These are phyloP conservation scores for Trichosporon ovoides DNA, from an alignment of 1,284 basidiomycete genomes.

Conservation along the genomic window DNA sequence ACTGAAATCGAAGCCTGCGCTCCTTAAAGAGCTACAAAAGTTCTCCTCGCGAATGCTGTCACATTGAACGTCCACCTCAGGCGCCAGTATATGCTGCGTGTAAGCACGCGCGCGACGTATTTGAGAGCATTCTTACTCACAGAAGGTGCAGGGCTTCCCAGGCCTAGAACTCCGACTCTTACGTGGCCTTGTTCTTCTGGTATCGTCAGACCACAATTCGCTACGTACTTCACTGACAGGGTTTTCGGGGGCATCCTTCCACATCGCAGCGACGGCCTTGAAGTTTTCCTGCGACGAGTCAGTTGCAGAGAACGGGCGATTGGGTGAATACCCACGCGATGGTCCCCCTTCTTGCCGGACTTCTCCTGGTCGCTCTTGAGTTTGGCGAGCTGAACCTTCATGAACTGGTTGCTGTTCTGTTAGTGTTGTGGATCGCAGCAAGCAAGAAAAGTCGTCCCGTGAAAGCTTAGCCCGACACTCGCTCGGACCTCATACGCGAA, in stretches of 20 bases:
- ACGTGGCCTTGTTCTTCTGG: conserved; percentile 9
- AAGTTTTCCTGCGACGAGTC: conserved; percentile 37
- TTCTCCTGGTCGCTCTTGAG: conserved; percentile 46
- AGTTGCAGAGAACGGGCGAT: not conserved
- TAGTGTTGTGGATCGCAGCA: not conserved
- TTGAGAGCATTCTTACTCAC: not conserved
- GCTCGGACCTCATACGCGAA: no score
- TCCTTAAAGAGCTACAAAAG: not conserved
- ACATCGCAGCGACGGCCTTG: conserved; percentile 42
- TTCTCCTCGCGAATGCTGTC: not conserved
- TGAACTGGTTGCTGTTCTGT: conserved; percentile 42
- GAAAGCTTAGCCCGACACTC: no score
- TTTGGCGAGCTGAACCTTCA: conserved; percentile 49
- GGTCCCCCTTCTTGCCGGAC: conserved; percentile 40
- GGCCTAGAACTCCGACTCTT: not conserved
- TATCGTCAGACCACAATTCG: not conserved
- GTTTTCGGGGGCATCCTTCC: conserved; percentile 45
- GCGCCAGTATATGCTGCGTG: not conserved
- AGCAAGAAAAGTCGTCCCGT: no score
- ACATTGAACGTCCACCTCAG: not conserved
- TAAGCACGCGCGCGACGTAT: not conserved
- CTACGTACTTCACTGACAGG: conserved; percentile 31
- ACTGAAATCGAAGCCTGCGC: not conserved
- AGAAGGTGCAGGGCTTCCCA: not conserved
- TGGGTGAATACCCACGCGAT: conserved; percentile 34